Percentiles rank a stretch among this genome's conserved stretches.
Evolutionary conservation across 768 basidiomycete genomes (phyloP).

Genomic region (Fomitopsis pulvina): DNA sequence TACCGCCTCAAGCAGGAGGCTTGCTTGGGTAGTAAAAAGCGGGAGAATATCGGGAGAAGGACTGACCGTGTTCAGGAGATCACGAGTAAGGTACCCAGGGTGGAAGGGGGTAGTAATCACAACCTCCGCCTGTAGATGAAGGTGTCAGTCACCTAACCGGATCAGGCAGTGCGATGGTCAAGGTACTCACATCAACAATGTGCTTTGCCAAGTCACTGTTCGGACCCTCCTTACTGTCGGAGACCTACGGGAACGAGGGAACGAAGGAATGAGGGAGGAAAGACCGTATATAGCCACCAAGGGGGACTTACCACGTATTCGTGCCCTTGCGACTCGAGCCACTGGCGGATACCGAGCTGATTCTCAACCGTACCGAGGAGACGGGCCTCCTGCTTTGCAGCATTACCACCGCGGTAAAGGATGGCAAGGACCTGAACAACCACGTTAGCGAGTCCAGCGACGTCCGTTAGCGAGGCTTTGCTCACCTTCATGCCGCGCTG

Average conservation of each 20-base stretch:
- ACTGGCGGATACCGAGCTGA: conserved; percentile 68
- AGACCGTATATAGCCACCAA: not conserved
- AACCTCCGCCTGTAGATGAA: conserved; percentile 53
- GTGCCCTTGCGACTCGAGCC: conserved; percentile 68
- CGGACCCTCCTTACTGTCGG: conserved; percentile 77
- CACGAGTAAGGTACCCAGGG: conserved; percentile 75
- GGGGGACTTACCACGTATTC: conserved; percentile 53
- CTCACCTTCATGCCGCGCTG: conserved; percentile 17
- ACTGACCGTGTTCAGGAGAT: conserved; percentile 59
- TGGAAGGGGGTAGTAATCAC: conserved; percentile 85
- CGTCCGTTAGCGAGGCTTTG: not conserved
- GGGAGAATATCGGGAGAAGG: not conserved
- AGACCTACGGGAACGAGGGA: conserved; percentile 40
- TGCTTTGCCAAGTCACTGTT: conserved; percentile 79
- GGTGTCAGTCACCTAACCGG: not conserved
- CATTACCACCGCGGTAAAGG: conserved; percentile 61
- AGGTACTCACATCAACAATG: conserved; percentile 58
- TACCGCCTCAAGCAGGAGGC: too few relatives aligned
- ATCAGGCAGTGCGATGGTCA: not conserved
- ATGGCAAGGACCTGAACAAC: conserved; percentile 58
- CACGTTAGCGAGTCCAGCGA: conserved; percentile 5
- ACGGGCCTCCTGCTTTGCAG: conserved; percentile 64
- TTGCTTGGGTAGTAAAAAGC: not conserved
- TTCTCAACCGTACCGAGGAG: conserved; percentile 83
- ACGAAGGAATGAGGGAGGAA: not conserved